Base-by-base conservation (phyloP, 75 land plant genomes). In the Selaginella tamariscina region DNA sequence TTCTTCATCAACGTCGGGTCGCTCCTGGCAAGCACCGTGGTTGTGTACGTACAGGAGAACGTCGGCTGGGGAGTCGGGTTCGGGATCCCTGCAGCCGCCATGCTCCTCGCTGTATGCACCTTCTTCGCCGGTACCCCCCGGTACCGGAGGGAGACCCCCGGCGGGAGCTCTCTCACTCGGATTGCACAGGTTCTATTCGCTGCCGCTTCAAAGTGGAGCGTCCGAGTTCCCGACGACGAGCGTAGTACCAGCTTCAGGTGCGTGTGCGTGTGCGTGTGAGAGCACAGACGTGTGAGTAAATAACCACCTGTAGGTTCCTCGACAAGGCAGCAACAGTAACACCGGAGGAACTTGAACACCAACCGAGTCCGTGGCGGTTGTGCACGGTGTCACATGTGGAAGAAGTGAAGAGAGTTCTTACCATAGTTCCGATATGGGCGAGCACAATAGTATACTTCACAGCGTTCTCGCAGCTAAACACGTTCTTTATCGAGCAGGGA, bases 341-440 rank as follows among this genome's bases (percentile, higher is more conserved):
- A 23, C 26, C 26, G 18, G 26, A 59, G 49, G 15, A 8, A 8
- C 21, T 9, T 23, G 26, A 59, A 2, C n/a, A 59, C 8, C 5
- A 23, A 2, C 62, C 62, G 21, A 23, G 44, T 30, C 80, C 69
- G 1, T 87, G 90, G 90, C 73, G 64, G 66, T 70, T 87, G 29
- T 84, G 81, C 68, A 66, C 78, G 15, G 79, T 87, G 24, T 84
- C 83, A 20, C 85, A 85, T 60, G 83, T 87, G 32, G 90, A 87
- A 66, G 84, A 87, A 49, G 85, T 78, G 21, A 84, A 87, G 65
- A 64, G 75, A 56, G 31, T 82, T n/a, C 28, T 82, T 2, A 65
- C 85, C 26, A 70, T 87, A 79, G 31, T 84, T 9, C 90, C 90
- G 23, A 80, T 85, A 1, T 84, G 85, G 65, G 49, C 67, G 15